Evolutionary conservation across 2,329 filamentous ascomycete genomes (phyloP).

Genomic region (Achaetomium macrosporum): DNA sequence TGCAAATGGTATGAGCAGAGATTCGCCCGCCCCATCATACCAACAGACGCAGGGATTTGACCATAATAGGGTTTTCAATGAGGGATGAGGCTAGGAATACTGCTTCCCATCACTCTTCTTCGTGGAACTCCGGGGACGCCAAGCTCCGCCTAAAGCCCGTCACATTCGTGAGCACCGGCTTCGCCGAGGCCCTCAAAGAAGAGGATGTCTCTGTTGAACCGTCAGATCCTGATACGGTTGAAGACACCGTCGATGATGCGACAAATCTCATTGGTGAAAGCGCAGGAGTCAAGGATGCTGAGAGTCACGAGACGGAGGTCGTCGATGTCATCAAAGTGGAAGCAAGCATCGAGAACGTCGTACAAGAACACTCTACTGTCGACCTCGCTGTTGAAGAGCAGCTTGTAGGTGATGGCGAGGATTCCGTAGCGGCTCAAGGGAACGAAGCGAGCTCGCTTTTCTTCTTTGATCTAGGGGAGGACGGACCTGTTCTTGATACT

Average conservation of each 20-base stretch:
- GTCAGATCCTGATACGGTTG: background rate
- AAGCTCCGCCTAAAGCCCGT: constrained; percentile 46
- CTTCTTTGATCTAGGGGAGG: constrained; percentile 35
- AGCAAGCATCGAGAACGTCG: background rate
- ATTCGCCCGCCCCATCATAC: background rate
- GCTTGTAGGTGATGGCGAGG: background rate
- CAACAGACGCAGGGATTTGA: constrained; percentile 5
- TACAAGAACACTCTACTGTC: background rate
- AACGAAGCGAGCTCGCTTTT: constrained; percentile 24
- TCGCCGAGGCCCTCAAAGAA: constrained; percentile 44
- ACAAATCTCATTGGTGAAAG: constrained; percentile 5
- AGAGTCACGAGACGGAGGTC: background rate
- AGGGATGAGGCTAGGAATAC: constrained; percentile 48
- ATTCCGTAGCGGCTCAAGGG: background rate
- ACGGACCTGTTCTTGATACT: constrained; percentile 21
- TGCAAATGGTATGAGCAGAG: constrained; percentile 7
- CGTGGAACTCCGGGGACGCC: constrained; percentile 29
- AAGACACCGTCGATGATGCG: background rate
- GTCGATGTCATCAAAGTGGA: background rate
- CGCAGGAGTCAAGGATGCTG: background rate
- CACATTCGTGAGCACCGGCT: constrained; percentile 48
- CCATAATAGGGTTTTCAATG: constrained; percentile 34
- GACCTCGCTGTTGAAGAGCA: background rate
- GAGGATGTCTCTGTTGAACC: constrained; percentile 24
- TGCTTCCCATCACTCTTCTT: constrained; percentile 38